Base-by-base conservation (phyloP, 2,329 filamentous ascomycete genomes). In the Truncatella angustata region DNA sequence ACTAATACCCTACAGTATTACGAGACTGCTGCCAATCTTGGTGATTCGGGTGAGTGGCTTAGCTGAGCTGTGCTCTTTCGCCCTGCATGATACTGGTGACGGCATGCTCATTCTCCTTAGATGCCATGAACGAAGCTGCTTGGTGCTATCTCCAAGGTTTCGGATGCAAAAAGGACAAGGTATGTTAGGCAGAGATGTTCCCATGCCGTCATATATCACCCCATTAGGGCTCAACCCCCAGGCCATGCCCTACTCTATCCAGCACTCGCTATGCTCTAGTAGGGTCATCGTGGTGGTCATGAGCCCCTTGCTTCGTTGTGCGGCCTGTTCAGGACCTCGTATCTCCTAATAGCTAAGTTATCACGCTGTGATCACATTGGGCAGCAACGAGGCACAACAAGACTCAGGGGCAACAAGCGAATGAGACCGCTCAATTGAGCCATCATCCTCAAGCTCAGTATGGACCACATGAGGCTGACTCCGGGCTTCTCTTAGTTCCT, bases 141-240 rank as follows among this genome's bases (percentile, higher is more conserved):
- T 96, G 91, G 91, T 99, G 94, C 75, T 97, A 94, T 78, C 72
- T 95, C 24, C 88, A 97, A 67, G 94, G 94, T n/a, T 96, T 96
- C 71, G 94, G 94, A 30, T 93, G 91, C 66, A 94, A 91, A 71
- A 99, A 97, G 71, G 92, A 99, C 77, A 97, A 96, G 89, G 93
- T 97, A 79, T 72, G 90, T 82, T 55, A 57, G 62, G 63, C 60
- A 61, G 55, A 55, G 56, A 64, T 39, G 50, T 55, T 39, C 43
- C 36, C 57, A 56, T 51, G 54, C 54, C 54, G 54, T 63, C 60
- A 58, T 58, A 56, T 60, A 58, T 57, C 56, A 57, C 52, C 55
- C 60, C 64, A 45, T 32, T 34, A 23, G 37, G 20, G 14, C 50
- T 21, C 35, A 45, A 34, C 24, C 50, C 24, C 36, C 26, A 14